A percentile compares a stretch with the other conserved stretches of the same genome.
Evolutionary conservation across 305 asterid genomes (phyloP).

Genomic region (Stenogyne calaminthoides): DNA sequence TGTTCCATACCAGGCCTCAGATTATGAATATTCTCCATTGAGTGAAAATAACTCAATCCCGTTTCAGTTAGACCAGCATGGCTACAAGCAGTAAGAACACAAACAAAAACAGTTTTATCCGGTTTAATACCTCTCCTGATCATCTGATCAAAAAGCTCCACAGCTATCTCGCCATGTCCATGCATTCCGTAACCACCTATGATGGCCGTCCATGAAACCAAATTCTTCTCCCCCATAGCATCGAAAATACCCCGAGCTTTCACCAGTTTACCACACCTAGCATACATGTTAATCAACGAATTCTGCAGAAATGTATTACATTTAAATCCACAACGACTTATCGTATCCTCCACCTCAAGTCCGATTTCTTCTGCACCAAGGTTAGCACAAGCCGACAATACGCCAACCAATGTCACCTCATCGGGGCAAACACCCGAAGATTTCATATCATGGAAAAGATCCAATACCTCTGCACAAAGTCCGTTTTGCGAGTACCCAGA

Average conservation of each 20-base stretch:
- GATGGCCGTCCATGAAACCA: slow-evolving; percentile 92
- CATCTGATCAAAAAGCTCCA: slow-evolving; percentile 79
- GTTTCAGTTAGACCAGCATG: slow-evolving; percentile 76
- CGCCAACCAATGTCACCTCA: slow-evolving; percentile 79
- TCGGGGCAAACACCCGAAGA: slow-evolving; percentile 55
- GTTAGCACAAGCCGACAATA: slow-evolving; percentile 81
- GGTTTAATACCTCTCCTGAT: slow-evolving; percentile 55
- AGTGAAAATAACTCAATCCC: slow-evolving; percentile 66
- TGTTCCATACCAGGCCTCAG: slow-evolving; percentile 66
- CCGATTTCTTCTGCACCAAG: slow-evolving; percentile 75
- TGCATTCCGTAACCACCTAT: slow-evolving; percentile 89
- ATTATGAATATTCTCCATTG: slow-evolving; percentile 59
- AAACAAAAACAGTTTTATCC: slow-evolving; percentile 69
- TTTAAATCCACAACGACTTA: slow-evolving; percentile 42
- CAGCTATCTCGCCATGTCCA: slow-evolving; percentile 67
- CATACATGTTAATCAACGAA: slow-evolving; percentile 77
- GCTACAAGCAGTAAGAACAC: slow-evolving; percentile 78
- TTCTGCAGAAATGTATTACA: slow-evolving; percentile 63
- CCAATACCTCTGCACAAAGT: slow-evolving; percentile 58
- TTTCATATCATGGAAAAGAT: slow-evolving; percentile 71
- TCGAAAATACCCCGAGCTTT: slow-evolving; percentile 67
- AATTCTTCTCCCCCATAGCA: slow-evolving; percentile 57
- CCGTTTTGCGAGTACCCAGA: slow-evolving; percentile 90
- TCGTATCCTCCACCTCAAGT: slow-evolving; percentile 58
- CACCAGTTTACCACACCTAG: slow-evolving; percentile 80